Evolutionary conservation across 2,329 filamentous ascomycete genomes (phyloP), one percentile per base, ranked within the genome.

Genomic region (Trichophyton simii): DNA sequence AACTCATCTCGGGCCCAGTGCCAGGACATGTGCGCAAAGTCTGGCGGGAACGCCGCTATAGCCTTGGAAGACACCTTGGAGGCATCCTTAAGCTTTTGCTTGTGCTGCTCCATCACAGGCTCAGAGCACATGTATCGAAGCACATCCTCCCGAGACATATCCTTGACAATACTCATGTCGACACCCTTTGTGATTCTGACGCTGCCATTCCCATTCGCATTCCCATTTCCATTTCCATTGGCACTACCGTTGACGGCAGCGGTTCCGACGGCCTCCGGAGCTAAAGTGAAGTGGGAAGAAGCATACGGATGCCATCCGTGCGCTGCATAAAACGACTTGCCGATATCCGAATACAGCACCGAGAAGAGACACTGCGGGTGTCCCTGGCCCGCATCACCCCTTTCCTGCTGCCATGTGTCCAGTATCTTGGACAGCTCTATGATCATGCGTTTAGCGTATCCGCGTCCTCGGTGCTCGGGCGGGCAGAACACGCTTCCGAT

Each of bases 341-440:
- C 89, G 65, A 95, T 91, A 68, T 95, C 89, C 7, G 90, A 95
- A 73, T 86, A 96, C 7, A 96, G 79, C 6, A 95, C 82, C 0
- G 88, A 91, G 72, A 92, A 94, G 13, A 83, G 73, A 65, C 71
- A 79, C 70, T 70, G 72, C 66, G 34, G 11, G 34, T 38, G 11
- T 38, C 34, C 34, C 34, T 38, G 8, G 3, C 34, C 8, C 34
- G 71, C 70, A 59, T 18, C 18, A 18, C 75, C 72, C 42, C 73
- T 69, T 34, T 77, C 77, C 62, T 76, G 73, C 66, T 83, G 80
- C 75, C 81, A 81, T 2, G 74, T 79, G 64, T 78, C 76, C 48
- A 85, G 68, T 60, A 74, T 76, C 58, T 76, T 74, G 13, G 81
- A 84, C 41, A 94, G 71, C 66, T 91, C 84, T 48, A 73, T 72